Base-by-base conservation (phyloP, 495 filamentous ascomycete genomes). In the Monascus purpureus region DNA sequence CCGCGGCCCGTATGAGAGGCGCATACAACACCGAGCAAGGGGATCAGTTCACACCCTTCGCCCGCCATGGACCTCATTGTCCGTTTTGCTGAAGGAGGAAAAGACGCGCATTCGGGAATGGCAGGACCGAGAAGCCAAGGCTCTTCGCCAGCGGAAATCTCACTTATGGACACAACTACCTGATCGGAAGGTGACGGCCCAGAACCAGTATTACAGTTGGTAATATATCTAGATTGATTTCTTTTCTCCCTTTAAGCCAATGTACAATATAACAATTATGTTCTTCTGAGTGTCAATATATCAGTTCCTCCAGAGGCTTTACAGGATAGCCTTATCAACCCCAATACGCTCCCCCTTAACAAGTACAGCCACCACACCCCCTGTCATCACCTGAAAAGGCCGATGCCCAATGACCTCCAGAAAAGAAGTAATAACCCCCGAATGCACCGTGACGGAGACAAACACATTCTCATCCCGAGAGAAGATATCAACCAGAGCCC, bases 171-270 rank as follows among this genome's bases (percentile, higher is more conserved):
- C 79, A 14, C 80, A 80, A 43, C 59, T 95, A 17, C 90, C 88
- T 2, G 80, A 93, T 52, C 54, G 61, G 18, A 57, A 57, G 49
- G 52, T 66, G 29, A 43, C 50, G 22, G 46, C 74, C 5, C 88
- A 95, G 65, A 72, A 78, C 40, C 86, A 79, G 55, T 92, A 82
- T 52, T 88, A 86, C 59, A 73, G 72, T 37, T 95, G 87, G 87
- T 95, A 73, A 55, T 36, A 13, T 25, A 25, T 17, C 33, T 31
- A 22, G 24, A 19, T 24, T 20, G 31, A 27, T 19, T 39, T 35
- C 31, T 25, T 29, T 27, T 29, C 29, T 36, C 43, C 40, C 41
- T 42, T 48, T 44, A 6, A 9, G 25, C 5, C 25, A 4, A n/a
- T 11, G 6, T 11, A 27, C 25, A 5, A n/a, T 27, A 13, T 9